Evolutionary conservation across 176 grass and related monocot genomes (phyloP).

Genomic region (Saccharum officinarum): DNA sequence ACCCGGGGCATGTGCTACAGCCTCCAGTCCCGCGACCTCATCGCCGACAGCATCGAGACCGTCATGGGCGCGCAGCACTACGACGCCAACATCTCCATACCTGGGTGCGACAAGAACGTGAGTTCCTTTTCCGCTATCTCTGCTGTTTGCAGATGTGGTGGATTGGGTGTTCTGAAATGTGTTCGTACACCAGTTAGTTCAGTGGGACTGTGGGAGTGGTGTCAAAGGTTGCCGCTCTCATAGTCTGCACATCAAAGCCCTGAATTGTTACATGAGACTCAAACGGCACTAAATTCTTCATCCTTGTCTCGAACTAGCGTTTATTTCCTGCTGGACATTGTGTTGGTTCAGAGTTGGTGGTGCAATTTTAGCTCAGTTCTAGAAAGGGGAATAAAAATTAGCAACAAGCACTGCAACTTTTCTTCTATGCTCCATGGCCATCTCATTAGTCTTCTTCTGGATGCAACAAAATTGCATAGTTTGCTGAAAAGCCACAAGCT

Average conservation of each 20-base stretch:
- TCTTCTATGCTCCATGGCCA: background rate
- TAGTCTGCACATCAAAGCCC: background rate
- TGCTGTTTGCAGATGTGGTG: background rate
- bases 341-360: background rate
- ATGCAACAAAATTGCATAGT: background rate
- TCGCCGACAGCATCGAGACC: conserved; percentile 97
- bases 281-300: background rate
- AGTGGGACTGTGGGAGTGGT: background rate
- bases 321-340: background rate
- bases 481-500: background rate
- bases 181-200: background rate
- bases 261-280: background rate
- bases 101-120: conserved; percentile 98
- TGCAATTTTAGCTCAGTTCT: background rate
- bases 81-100: conserved; percentile 94
- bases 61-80: conserved; percentile 99
- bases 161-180: background rate
- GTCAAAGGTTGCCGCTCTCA: background rate
- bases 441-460: background rate
- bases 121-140: background rate
- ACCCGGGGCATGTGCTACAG: conserved; percentile 97
- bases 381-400: background rate
- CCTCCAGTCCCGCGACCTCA: conserved; percentile 93
- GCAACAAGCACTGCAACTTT: background rate
- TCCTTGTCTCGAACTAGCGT: background rate